These are phyloP conservation scores for Kwoniella heveanensis DNA, from an alignment of 768 basidiomycete species.

Conservation along the genomic window DNA sequence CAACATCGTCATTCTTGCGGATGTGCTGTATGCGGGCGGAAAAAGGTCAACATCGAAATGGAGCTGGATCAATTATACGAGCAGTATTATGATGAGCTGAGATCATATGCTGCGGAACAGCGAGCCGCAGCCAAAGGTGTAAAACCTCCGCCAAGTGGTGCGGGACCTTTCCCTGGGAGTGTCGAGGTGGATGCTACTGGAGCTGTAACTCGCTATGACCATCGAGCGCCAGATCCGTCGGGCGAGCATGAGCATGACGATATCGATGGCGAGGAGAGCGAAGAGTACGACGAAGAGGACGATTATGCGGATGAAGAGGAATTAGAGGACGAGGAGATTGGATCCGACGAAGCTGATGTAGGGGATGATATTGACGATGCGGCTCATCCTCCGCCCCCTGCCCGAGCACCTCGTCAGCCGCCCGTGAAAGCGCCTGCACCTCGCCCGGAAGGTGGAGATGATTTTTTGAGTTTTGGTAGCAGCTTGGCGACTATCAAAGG, in stretches of 20 bases:
- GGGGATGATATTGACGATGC: conserved; percentile 67
- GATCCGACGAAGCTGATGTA: conserved; percentile 41
- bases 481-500: conserved; percentile 71
- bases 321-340: conserved; percentile 47
- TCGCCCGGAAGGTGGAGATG: conserved; percentile 58
- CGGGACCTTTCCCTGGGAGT: conserved; percentile 96
- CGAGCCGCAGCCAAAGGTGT: conserved; percentile 75
- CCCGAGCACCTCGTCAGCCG: conserved; percentile 27
- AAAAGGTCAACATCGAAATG: conserved; percentile 98
- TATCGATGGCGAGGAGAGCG: conserved; percentile 60
- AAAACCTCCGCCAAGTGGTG: conserved; percentile 87
- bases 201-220: conserved; percentile 62
- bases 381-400: conserved; percentile 57
- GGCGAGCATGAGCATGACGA: conserved; percentile 34
- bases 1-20: conserved; percentile 95
- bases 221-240: conserved; percentile 53
- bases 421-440: conserved; percentile 31
- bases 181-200: conserved; percentile 96
- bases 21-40: conserved; percentile 94
- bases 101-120: conserved; percentile 85
- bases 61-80: conserved; percentile 99
- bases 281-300: conserved; percentile 58
- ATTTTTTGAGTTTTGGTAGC: conserved; percentile 76
- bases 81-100: conserved; percentile 99
- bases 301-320: conserved; percentile 50